Evolutionary conservation across 805 yeast genomes (phyloP).

Genomic region (Starmerella etchellsii): DNA sequence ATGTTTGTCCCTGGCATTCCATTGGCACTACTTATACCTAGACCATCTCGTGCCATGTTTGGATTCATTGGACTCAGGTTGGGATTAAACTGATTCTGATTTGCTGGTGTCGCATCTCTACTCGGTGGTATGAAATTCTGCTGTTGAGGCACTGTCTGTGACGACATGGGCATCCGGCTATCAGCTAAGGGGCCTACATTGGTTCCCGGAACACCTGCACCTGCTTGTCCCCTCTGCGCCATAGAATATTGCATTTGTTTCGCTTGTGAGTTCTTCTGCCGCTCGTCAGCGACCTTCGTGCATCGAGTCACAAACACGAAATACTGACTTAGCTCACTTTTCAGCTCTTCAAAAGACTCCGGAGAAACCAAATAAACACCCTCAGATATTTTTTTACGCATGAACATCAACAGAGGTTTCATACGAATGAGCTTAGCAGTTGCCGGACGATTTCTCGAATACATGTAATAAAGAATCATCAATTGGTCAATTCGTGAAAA

Average conservation of each 20-base stretch:
- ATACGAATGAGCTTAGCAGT: conserved; percentile 66
- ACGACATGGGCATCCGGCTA: too few relatives aligned
- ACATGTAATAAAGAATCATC: conserved; percentile 62
- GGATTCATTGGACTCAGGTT: too few relatives aligned
- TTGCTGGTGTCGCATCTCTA: too few relatives aligned
- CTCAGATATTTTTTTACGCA: conserved; percentile 53
- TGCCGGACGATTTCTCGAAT: conserved; percentile 63
- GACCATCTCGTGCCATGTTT: too few relatives aligned
- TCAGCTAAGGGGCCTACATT: too few relatives aligned
- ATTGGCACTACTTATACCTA: too few relatives aligned
- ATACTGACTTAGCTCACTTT: conserved; percentile 59
- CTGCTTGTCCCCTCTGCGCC: not conserved
- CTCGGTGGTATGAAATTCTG: too few relatives aligned
- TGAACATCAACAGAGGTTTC: conserved; percentile 65
- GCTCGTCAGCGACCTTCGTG: conserved; percentile 9
- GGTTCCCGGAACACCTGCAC: too few relatives aligned
- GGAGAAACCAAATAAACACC: conserved; percentile 61
- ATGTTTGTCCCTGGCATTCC: too few relatives aligned
- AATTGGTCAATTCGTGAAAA: conserved; percentile 52
- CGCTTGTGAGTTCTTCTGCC: conserved; percentile 1
- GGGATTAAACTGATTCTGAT: too few relatives aligned
- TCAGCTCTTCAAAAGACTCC: conserved; percentile 55
- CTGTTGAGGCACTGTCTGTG: too few relatives aligned
- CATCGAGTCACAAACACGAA: conserved; percentile 56
- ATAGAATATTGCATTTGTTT: not conserved